Evolutionary conservation across 1,284 basidiomycete genomes (phyloP).

Genomic region (Pseudozyma sp.): DNA sequence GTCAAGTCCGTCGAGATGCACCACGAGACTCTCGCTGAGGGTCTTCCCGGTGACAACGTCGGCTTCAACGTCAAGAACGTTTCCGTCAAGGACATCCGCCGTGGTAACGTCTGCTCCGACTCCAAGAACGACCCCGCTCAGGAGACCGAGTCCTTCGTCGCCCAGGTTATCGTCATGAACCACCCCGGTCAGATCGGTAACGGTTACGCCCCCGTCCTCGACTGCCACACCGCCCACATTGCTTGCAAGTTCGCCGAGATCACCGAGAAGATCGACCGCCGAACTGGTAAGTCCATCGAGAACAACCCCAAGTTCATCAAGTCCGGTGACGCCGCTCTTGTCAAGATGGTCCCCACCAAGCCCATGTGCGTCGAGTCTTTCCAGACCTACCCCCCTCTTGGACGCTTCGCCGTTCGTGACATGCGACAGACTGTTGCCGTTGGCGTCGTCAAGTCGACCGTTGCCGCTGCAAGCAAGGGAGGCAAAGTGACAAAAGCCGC

Average conservation of each 20-base stretch:
- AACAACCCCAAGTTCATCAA: conserved; percentile 87
- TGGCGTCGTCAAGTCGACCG: conserved; percentile 85
- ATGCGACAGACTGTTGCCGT: conserved; percentile 75
- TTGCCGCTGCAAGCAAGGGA: conserved; percentile 51
- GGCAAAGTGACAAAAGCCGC: conserved; percentile 88
- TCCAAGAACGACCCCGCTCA: conserved; percentile 99
- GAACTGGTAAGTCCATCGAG: conserved; percentile 93
- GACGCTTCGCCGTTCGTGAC: conserved; percentile 84
- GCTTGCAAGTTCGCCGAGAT: conserved; percentile 99
- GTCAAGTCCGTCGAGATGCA: conserved; percentile 99
- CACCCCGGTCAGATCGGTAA: conserved; percentile 99
- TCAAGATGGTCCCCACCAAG: conserved; percentile 96
- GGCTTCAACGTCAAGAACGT: conserved; percentile 95
- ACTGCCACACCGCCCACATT: conserved; percentile 99
- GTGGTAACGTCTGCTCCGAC: conserved; percentile 98
- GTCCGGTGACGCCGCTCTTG: conserved; percentile 80
- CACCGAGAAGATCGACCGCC: conserved; percentile 96
- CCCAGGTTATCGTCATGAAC: conserved; percentile 99
- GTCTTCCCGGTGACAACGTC: conserved; percentile 98
- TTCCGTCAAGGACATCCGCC: conserved; percentile 99
- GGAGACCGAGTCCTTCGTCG: conserved; percentile 99
- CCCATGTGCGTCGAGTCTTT: conserved; percentile 98
- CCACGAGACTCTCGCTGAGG: conserved; percentile 97
- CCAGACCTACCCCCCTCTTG: conserved; percentile 97
- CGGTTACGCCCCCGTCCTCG: conserved; percentile 96